phyloP scores from a whole-genome alignment of 2,329 filamentous ascomycete genomes.

The Grosmannia clavigera region DNA sequence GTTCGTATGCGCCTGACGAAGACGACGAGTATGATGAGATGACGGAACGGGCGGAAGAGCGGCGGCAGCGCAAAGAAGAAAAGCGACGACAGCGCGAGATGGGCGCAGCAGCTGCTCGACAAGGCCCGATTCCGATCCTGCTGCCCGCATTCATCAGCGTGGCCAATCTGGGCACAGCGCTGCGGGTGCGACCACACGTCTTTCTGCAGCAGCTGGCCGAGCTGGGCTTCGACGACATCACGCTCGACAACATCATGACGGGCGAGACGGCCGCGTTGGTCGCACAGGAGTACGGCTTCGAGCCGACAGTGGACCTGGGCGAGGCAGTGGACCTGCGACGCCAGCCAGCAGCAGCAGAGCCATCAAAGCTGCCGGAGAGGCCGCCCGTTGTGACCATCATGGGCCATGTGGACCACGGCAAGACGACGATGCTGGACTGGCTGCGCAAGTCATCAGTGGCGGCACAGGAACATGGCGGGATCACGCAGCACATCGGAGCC shows the following conservation, averaged over 20 bases:
- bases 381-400: slow-evolving; percentile 97
- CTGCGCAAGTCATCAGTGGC: slow-evolving; percentile 86
- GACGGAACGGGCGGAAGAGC: slow-evolving; percentile 23
- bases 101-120: slow-evolving; percentile 26
- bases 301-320: slow-evolving; percentile 61
- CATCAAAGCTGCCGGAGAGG: slow-evolving; percentile 53
- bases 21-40: slow-evolving; percentile 29
- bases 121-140: slow-evolving; percentile 46
- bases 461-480: slow-evolving; percentile 85
- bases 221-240: slow-evolving; percentile 80
- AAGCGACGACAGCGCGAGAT: slow-evolving; percentile 26
- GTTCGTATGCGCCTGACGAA: slow-evolving; percentile 12
- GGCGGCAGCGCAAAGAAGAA: slow-evolving; percentile 29
- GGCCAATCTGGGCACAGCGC: slow-evolving; percentile 62
- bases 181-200: slow-evolving; percentile 56
- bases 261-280: slow-evolving; percentile 84
- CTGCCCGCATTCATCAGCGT: slow-evolving; percentile 89
- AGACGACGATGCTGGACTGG: slow-evolving; percentile 91
- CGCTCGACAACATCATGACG: slow-evolving; percentile 74
- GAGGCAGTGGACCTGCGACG: slow-evolving; percentile 59
- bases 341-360: slow-evolving; percentile 56
- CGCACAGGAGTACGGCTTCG: slow-evolving; percentile 84
- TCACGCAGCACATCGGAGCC: slow-evolving; percentile 96
- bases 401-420: slow-evolving; percentile 97
- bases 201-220: slow-evolving; percentile 69